Percentiles rank a stretch among this genome's conserved stretches.
Evolutionary conservation across 768 basidiomycete genomes (phyloP).

Genomic region (Pisolithus marmoratus): DNA sequence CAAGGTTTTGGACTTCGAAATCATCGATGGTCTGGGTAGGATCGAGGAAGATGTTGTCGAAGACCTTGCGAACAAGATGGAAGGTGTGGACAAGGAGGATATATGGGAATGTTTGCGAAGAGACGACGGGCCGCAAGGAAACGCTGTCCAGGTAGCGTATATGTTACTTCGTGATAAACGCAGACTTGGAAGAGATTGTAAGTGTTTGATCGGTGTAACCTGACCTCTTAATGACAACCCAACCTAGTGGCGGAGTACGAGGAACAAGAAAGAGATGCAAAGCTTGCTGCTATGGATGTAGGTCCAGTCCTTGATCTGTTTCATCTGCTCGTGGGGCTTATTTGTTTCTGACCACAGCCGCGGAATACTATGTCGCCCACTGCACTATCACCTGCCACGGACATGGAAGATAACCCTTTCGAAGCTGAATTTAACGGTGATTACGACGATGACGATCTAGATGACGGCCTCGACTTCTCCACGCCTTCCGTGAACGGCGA

Average conservation of each 20-base stretch:
- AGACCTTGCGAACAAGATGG: conserved; percentile 67
- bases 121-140: conserved; percentile 82
- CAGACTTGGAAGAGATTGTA: conserved; percentile 77
- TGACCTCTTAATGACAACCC: conserved; percentile 10
- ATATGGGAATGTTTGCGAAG: conserved; percentile 81
- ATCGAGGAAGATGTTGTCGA: conserved; percentile 91
- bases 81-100: conserved; percentile 73
- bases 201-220: conserved; percentile 29
- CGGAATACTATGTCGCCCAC: conserved; percentile 63
- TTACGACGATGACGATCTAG: conserved; percentile 49
- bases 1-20: conserved; percentile 68
- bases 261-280: conserved; percentile 81
- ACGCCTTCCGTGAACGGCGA: conserved; percentile 34
- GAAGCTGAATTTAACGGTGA: conserved; percentile 58
- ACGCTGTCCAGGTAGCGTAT: conserved; percentile 95
- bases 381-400: conserved; percentile 58
- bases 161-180: conserved; percentile 88
- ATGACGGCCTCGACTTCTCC: conserved; percentile 46
- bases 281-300: conserved; percentile 76
- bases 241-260: conserved; percentile 65
- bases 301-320: conserved; percentile 31
- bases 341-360: conserved; percentile 39
- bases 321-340: conserved; percentile 5
- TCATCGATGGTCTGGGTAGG: conserved; percentile 87
- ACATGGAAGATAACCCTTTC: conserved; percentile 74